Percentiles rank a stretch among this genome's conserved stretches.
Evolutionary conservation across 1,139 yeast species (phyloP).

Genomic region (Kodamaea derodonti): DNA sequence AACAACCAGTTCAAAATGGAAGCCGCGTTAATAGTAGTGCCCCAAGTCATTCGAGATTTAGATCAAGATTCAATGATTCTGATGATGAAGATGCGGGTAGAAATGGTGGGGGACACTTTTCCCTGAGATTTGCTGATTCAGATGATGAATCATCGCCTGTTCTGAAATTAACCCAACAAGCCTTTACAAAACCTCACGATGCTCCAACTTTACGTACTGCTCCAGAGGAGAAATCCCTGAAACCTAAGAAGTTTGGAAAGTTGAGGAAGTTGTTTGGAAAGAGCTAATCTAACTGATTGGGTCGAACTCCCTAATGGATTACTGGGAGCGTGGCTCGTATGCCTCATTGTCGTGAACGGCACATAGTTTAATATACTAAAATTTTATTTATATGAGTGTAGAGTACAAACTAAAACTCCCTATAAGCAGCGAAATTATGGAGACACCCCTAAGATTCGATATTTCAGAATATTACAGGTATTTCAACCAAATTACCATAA

Average conservation of each 20-base stretch:
- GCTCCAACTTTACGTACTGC: constrained; percentile 11
- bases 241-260: constrained; percentile 50
- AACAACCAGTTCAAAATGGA: constrained; percentile 3
- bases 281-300: too few relatives aligned
- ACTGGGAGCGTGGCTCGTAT: too few relatives aligned
- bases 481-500: too few relatives aligned
- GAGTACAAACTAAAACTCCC: too few relatives aligned
- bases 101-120: constrained; percentile 9
- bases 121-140: constrained; percentile 20
- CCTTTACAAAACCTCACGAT: constrained; percentile 6
- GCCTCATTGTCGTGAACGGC: too few relatives aligned
- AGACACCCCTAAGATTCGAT: too few relatives aligned
- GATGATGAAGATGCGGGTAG: constrained; percentile 33
- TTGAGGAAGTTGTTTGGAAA: constrained; percentile 60
- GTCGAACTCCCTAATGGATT: too few relatives aligned
- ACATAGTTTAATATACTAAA: too few relatives aligned
- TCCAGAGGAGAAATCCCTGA: constrained; percentile 11
- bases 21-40: too few relatives aligned
- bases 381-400: too few relatives aligned
- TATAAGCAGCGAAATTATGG: too few relatives aligned
- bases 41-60: constrained; percentile 11
- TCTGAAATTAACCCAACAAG: constrained; percentile 2
- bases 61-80: constrained; percentile 56
- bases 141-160: constrained; percentile 17
- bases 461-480: too few relatives aligned